Conservation (phyloP, 148 eudicot genomes). For the Amaranthus hypochondriacus region DNA sequence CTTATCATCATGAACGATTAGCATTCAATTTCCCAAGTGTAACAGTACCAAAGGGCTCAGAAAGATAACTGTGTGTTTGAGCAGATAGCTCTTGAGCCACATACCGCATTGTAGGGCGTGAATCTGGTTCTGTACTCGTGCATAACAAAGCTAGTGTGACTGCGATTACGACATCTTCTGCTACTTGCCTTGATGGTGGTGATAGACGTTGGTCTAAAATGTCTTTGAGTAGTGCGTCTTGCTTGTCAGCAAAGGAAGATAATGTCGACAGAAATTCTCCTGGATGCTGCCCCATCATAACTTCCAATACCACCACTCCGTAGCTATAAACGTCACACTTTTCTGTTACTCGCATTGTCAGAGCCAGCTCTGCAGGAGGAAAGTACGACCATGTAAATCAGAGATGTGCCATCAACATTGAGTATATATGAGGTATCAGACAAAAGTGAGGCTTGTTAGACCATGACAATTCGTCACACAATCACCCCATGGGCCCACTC, state of each 20-base stretch:
- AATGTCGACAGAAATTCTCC: conserved; percentile 50
- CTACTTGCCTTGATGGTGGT: conserved; percentile 43
- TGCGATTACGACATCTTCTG: conserved; percentile 42
- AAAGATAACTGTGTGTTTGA: conserved; percentile 26
- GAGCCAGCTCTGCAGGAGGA: conserved; percentile 30
- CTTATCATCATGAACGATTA: background rate
- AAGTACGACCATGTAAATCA: background rate
- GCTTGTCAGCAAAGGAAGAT: conserved; percentile 18
- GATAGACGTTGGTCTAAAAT: conserved; percentile 54
- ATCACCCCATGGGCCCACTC: too few relatives aligned
- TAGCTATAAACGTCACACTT: conserved; percentile 71
- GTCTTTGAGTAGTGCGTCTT: conserved; percentile 41
- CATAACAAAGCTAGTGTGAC: conserved; percentile 52
- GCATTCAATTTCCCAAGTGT: conserved; percentile 33
- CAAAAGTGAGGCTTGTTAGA: too few relatives aligned
- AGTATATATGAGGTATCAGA: too few relatives aligned
- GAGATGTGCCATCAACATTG: too few relatives aligned
- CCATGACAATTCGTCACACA: too few relatives aligned
- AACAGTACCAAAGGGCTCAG: conserved; percentile 39
- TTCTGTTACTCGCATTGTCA: conserved; percentile 44
- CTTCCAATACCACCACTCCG: conserved; percentile 54
- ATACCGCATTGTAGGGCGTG: conserved; percentile 68
- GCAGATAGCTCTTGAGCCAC: conserved; percentile 65
- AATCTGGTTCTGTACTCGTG: conserved; percentile 40
- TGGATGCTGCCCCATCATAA: conserved; percentile 71